Conservation (phyloP, 2,329 filamentous ascomycete genomes). For the Whalleya microplaca region DNA sequence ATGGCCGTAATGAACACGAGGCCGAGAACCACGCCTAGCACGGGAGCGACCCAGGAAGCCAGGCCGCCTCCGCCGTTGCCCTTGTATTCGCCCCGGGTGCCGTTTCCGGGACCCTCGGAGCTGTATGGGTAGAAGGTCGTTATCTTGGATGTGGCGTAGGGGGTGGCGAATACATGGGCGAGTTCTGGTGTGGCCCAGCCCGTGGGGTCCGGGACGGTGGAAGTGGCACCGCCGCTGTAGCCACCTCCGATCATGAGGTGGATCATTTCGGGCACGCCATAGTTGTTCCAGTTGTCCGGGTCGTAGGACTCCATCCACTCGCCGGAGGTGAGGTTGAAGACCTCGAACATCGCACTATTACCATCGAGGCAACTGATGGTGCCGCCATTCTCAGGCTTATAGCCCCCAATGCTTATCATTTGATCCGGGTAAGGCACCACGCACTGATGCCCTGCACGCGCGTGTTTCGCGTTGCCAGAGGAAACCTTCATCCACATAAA, state of each 20-base stretch:
- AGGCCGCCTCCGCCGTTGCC: conserved; percentile 44
- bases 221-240: conserved; percentile 68
- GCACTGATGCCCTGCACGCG: conserved; percentile 74
- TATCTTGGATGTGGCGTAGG: conserved; percentile 62
- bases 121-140: conserved; percentile 64
- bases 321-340: conserved; percentile 74
- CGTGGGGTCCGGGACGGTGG: conserved; percentile 63
- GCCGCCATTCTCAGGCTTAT: conserved; percentile 41
- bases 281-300: conserved; percentile 64
- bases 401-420: conserved; percentile 79
- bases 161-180: conserved; percentile 53
- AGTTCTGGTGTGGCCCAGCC: conserved; percentile 58
- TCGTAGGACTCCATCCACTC: conserved; percentile 74
- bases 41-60: conserved; percentile 62
- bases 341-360: conserved; percentile 54
- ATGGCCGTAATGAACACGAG: conserved; percentile 58
- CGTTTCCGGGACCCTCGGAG: conserved; percentile 35
- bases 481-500: conserved; percentile 74
- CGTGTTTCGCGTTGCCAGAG: conserved; percentile 51
- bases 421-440: conserved; percentile 77
- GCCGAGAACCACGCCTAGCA: conserved; percentile 65
- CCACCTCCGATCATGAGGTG: conserved; percentile 69
- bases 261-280: conserved; percentile 69
- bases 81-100: conserved; percentile 30
- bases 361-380: conserved; percentile 49